Base-by-base conservation (phyloP, 2,329 filamentous ascomycete genomes). In the Sarocladium oryzae region DNA sequence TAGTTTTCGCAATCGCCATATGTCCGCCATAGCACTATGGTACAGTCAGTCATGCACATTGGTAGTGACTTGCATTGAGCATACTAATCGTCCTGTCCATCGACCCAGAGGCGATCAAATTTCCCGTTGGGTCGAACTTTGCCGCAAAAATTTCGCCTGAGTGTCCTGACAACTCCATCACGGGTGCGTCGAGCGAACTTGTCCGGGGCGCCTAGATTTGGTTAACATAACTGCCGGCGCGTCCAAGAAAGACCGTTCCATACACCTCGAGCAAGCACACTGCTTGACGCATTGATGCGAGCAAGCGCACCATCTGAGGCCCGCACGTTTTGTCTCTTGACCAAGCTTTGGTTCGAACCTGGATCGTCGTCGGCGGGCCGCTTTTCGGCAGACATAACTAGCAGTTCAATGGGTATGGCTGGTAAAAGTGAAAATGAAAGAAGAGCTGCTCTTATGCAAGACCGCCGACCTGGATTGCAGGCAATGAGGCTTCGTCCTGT, bases 1-100 rank as follows among this genome's bases (percentile, higher is more conserved):
- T 96, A 96, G 71, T 99, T 99, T 63, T 95, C 88, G 72, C 92
- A 96, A 60, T 89, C 81, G 61, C 90, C 92, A 55, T 92, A 90
- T 2, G 91, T 95, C 61, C 87, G 83, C 93, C 93, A 99, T 26
- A 99, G 79, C 70, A 97, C 89, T 95, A 54, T 4, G 9, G 7
- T 33, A 1, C 21, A 20, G 43, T 63, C 45, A 63, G 60, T 36
- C 18, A 24, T 4, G 3, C 10, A 11, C 2, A 18, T 2, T 4
- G n/a, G 18, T 24, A 21, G 35, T 13, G 10, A 33, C 4, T 6
- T 2, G 16, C 5, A 35, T 38, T 1, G 5, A 21, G 72, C 85
- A 53, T 73, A 95, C 89, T 76, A 60, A 99, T 93, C 53, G 84
- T 88, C 60, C 91, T 81, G 65, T 99, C 93, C 88, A 96, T 96